phyloP scores from a whole-genome alignment of 192 early-diverging fungal genomes.

The Dimargaris verticillata region DNA sequence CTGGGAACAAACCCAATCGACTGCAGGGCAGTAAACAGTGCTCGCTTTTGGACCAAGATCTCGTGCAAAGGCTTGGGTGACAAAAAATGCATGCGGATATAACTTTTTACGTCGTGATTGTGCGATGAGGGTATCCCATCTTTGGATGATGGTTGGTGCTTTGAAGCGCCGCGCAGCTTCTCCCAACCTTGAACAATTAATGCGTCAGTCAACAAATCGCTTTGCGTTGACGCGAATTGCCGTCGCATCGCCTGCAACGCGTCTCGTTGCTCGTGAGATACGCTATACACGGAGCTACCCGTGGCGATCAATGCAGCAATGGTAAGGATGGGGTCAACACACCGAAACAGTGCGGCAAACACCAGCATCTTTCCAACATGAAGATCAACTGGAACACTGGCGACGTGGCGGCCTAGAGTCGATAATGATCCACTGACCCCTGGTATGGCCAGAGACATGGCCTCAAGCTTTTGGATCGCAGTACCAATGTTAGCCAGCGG shows the following conservation, averaged over 20 bases:
- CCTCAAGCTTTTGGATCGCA: constrained; percentile 39
- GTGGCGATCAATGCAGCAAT: constrained; percentile 49
- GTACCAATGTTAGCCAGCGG: constrained; percentile 29
- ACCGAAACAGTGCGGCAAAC: constrained; percentile 52
- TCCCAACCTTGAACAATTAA: neutral
- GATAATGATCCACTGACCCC: constrained; percentile 43
- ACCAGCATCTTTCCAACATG: constrained; percentile 65
- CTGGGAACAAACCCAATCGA: constrained; percentile 39
- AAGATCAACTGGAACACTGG: constrained; percentile 56
- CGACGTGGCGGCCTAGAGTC: constrained; percentile 50
- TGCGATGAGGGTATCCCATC: too few relatives aligned
- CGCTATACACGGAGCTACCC: constrained; percentile 26
- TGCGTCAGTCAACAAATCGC: constrained; percentile 5
- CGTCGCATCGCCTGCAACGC: constrained; percentile 1
- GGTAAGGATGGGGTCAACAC: constrained; percentile 51
- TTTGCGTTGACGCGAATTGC: neutral
- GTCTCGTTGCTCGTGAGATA: constrained; percentile 2
- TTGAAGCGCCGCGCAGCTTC: neutral
- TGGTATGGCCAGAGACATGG: constrained; percentile 14
- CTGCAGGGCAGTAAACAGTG: constrained; percentile 39
- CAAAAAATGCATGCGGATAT: constrained; percentile 36
- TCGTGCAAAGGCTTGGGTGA: constrained; percentile 45
- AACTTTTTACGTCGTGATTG: neutral
- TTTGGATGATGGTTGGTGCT: neutral
- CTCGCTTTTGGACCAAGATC: constrained; percentile 35